Evolutionary conservation across 2,329 filamentous ascomycete species (phyloP).

Genomic region (Trichoderma asperellum): DNA sequence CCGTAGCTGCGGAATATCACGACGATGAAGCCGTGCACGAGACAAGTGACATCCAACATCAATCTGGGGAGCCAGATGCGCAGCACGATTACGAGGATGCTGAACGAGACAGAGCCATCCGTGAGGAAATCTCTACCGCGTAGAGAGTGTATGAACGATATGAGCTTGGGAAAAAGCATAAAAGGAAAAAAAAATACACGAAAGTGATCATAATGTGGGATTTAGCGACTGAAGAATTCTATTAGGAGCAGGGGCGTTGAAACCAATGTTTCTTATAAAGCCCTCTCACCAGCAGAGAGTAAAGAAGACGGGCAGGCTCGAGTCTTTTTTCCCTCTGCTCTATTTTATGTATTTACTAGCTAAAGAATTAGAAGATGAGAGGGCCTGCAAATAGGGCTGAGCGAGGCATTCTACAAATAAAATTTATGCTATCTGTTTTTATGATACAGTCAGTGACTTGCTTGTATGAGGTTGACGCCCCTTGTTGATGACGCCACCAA

Average conservation of each 20-base stretch:
- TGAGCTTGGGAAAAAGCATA: background rate
- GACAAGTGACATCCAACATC: background rate
- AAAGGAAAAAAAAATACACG: background rate
- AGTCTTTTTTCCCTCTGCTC: background rate
- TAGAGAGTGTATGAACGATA: slow-evolving; percentile 1
- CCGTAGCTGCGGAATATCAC: background rate
- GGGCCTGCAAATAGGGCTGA: background rate
- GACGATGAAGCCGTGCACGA: background rate
- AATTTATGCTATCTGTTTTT: background rate
- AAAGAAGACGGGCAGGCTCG: slow-evolving; percentile 18
- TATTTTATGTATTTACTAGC: background rate
- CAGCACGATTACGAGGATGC: background rate
- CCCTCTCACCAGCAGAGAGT: background rate
- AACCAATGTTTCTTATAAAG: slow-evolving; percentile 4
- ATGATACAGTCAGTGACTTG: background rate
- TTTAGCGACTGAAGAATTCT: slow-evolving; percentile 24
- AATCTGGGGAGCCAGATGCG: background rate
- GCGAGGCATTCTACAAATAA: background rate
- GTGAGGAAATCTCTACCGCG: slow-evolving; percentile 7
- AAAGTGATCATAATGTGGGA: background rate
- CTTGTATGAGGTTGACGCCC: background rate
- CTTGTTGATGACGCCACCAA: background rate
- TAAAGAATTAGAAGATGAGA: background rate
- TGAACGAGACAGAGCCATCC: slow-evolving; percentile 6
- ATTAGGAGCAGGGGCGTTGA: slow-evolving; percentile 24